These are phyloP conservation scores for Scedosporium apiospermum DNA, from an alignment of 2,329 filamentous ascomycete genomes.

Conservation along the genomic window DNA sequence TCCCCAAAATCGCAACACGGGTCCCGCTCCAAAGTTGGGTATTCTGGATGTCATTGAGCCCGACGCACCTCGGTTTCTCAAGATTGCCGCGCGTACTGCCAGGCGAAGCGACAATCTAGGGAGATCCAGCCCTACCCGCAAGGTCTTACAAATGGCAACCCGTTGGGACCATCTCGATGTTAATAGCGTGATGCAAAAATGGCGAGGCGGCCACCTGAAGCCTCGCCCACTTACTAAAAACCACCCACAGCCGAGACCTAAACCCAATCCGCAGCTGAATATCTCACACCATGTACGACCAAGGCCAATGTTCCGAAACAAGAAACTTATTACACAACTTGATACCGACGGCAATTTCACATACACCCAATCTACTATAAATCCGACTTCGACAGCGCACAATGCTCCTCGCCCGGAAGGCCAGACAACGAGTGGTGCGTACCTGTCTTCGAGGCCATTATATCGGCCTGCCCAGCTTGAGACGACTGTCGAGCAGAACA, in stretches of 20 bases:
- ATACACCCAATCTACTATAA: conserved; percentile 9
- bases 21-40: conserved; percentile 38
- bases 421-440: background rate
- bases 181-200: conserved; percentile 40
- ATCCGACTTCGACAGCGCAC: background rate
- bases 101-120: conserved; percentile 37
- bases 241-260: background rate
- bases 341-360: conserved; percentile 17
- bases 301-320: background rate
- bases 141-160: conserved; percentile 51
- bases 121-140: conserved; percentile 43
- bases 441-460: background rate
- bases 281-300: too few relatives aligned
- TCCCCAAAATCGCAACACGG: conserved; percentile 5
- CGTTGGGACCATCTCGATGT: conserved; percentile 53
- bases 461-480: conserved; percentile 48
- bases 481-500: conserved; percentile 22
- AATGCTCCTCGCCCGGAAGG: background rate
- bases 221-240: conserved; percentile 3
- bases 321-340: conserved; percentile 19
- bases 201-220: conserved; percentile 44
- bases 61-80: conserved; percentile 47
- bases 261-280: background rate
- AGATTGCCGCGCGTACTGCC: conserved; percentile 50
- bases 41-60: conserved; percentile 51